These are phyloP conservation scores for Poa pratensis DNA, from an alignment of 176 grass and related monocot genomes.

Conservation along the genomic window DNA sequence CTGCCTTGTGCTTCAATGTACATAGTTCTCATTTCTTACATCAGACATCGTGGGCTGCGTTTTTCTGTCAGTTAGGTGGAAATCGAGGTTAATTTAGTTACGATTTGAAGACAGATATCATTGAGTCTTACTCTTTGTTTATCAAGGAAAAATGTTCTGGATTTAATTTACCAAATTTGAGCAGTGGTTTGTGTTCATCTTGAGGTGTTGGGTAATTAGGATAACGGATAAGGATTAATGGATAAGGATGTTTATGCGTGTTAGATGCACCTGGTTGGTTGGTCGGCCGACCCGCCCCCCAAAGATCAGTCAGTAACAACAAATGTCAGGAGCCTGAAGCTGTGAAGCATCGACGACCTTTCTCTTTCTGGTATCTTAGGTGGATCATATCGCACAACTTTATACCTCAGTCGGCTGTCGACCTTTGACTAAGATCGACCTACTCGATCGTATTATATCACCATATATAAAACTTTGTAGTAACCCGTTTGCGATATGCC, in stretches of 20 bases:
- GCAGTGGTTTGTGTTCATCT: neutral
- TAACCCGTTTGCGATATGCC: conserved; percentile 11
- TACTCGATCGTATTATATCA: neutral
- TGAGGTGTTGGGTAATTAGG: neutral
- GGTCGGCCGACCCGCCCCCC: neutral
- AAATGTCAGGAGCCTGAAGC: neutral
- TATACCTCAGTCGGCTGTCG: neutral
- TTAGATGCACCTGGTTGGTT: conserved; percentile 19
- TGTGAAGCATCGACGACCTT: neutral
- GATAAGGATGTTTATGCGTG: conserved; percentile 12
- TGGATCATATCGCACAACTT: neutral
- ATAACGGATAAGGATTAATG: neutral
- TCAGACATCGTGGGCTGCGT: conserved; percentile 27
- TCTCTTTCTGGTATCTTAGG: neutral
- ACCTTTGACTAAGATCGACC: neutral
- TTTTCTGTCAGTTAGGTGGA: conserved; percentile 2
- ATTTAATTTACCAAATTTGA: conserved; percentile 4
- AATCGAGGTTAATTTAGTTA: conserved; percentile 41
- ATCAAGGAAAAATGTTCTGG: neutral
- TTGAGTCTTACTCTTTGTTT: neutral
- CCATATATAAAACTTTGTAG: neutral
- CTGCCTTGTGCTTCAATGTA: conserved; percentile 32
- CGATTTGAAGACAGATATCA: neutral
- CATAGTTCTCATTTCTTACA: conserved; percentile 40
- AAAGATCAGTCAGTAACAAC: neutral